Base-by-base conservation (phyloP, 176 grass and related monocot species). In the Puccinellia tenuiflora region DNA sequence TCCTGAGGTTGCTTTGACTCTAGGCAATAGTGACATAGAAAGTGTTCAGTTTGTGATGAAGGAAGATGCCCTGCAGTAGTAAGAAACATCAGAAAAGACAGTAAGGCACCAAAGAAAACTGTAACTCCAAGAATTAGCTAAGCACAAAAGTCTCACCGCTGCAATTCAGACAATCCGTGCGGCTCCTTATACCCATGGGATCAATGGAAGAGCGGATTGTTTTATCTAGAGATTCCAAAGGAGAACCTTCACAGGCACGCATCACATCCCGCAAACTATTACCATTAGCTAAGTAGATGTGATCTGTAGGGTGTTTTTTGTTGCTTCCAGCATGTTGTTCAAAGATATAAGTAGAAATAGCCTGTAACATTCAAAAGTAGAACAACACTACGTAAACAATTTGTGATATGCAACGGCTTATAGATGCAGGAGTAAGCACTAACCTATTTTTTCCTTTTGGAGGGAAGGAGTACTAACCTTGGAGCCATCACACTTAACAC, bases 261-360 rank as follows among this genome's bases (percentile, higher is more conserved):
- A 94, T 61, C 65, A 94, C 85, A 73, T 90, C 90, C 22, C 90
- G 87, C 46, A 94, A 84, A 69, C 82, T 92, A 68, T 92, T 90
- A 65, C 92, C 90, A 30, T 94, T 94, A 24, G 72, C 82, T 48
- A 94, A 88, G 85, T 90, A 90, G 66, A 92, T 94, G 61, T 83
- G 75, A 33, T 95, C 93, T 46, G 93, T 78, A 76, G 93, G 90
- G 79, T 95, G 93, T 63, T 92, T 92, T 78, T 92, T 92, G 56
- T 22, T 88, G 85, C 93, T 95, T 72, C 93, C 93, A 67, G 93
- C 90, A 90, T 95, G 90, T 88, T 74, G 79, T 39, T 95, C 92
- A 37, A 94, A 94, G 57, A 81, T 73, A 85, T 85, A 90, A 35
- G 90, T 79, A 30, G 87, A 92, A 79, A 94, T 63, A 84, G 60